These are phyloP conservation scores for Scenedesmus sp. DNA, from an alignment of 163 green algal species.

Conservation along the genomic window DNA sequence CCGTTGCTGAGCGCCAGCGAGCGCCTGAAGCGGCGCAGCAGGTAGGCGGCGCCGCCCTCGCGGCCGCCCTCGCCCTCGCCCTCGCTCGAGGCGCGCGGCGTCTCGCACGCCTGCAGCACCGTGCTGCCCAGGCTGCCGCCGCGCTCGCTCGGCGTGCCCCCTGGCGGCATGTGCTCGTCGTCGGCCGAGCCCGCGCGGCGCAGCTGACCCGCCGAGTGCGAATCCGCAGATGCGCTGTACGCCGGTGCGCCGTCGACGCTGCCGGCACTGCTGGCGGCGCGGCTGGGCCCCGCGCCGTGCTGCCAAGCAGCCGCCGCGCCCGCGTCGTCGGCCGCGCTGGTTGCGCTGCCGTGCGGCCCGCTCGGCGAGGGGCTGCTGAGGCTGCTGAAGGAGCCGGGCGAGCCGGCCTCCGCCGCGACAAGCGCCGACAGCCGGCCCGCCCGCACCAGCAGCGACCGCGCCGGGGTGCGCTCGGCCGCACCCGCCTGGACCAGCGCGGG, in stretches of 20 bases:
- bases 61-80: neutral
- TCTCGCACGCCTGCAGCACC: conserved; percentile 8
- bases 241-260: neutral
- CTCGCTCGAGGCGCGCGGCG: neutral
- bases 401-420: neutral
- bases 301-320: too few relatives aligned
- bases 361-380: conserved; percentile 9
- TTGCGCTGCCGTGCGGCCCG: too few relatives aligned
- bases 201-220: neutral
- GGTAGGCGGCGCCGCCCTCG: neutral
- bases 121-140: conserved; percentile 1
- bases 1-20: too few relatives aligned
- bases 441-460: neutral
- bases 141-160: too few relatives aligned
- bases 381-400: conserved; percentile 8
- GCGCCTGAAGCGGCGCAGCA: conserved; percentile 3
- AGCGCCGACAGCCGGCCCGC: neutral
- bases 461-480: too few relatives aligned
- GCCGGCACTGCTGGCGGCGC: neutral
- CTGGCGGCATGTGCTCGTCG: too few relatives aligned
- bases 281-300: too few relatives aligned
- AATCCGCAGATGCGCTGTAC: neutral
- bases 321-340: too few relatives aligned
- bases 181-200: too few relatives aligned
- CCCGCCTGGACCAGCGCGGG: too few relatives aligned